Evolutionary conservation across 257 asterid species (phyloP), one percentile per base, ranked within the genome.

Genomic region (Forsythia viridissima): DNA sequence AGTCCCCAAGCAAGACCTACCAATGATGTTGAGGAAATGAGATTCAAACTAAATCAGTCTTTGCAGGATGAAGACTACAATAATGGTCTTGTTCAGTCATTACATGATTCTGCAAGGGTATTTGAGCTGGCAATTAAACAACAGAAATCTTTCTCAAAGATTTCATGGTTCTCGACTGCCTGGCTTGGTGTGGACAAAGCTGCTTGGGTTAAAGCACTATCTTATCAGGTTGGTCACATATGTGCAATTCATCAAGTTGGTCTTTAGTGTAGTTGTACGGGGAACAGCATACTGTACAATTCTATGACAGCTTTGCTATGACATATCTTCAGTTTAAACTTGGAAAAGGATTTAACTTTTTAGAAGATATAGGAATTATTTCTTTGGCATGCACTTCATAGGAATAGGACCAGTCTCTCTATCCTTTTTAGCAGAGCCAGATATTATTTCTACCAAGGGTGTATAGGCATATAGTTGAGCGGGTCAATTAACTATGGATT

Each of bases 21-120:
- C 77, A 80, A 81, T 78, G 89, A 85, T 80, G 82, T 88, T 81
- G 96, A 86, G 86, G 95, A 91, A 77, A 79, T 89, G 84, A 90
- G 96, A 85, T 82, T 78, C 73, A 92, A 88, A 77, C 82, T 92
- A 75, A 88, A 88, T 81, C 92, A 87, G 84, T 83, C 99, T 74
- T 57, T 93, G 83, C 89, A 88, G 92, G 96, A 83, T 82, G 98
- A 92, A 80, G 96, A 89, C 86, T 86, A 79, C 75, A 81, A 84
- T 77, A 77, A 86, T 67, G 97, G 96, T 74, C 92, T 93, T 75
- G 93, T 93, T 81, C 99, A 94, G 42, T 88, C 91, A 79, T 69
- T 96, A 82, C 97, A 96, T 84, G 99, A 96, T 89, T 92, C 97
- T 86, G 98, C 98, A 70, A 91, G 99, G 85, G 91, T 88, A 67